Percentiles rank a stretch among this genome's conserved stretches.
Evolutionary conservation across 768 basidiomycete species (phyloP).

Genomic region (Thelephora aurantiotincta): DNA sequence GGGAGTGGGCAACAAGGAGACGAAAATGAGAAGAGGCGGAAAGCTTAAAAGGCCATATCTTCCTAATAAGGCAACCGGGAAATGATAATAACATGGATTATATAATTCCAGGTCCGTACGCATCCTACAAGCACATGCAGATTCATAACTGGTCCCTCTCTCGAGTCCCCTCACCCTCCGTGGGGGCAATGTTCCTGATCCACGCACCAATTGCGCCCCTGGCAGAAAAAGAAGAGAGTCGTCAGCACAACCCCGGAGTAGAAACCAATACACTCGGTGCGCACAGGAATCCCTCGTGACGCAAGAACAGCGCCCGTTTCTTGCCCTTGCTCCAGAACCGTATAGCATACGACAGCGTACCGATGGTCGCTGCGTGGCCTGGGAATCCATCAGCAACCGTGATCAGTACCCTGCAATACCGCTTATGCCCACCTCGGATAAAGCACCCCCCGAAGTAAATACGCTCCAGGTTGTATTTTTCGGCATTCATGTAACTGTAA

Average conservation of each 20-base stretch:
- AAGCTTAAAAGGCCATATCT: not conserved
- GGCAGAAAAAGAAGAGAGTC: slow-evolving; percentile 7
- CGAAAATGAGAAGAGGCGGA: slow-evolving; percentile 6
- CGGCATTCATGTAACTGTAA: slow-evolving; percentile 96
- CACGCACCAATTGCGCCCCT: slow-evolving; percentile 94
- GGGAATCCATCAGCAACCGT: slow-evolving; percentile 7
- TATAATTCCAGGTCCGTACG: too few species aligned
- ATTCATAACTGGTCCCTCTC: not conserved
- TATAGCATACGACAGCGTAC: slow-evolving; percentile 96
- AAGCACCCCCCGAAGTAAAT: slow-evolving; percentile 99
- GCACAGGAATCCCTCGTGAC: slow-evolving; percentile 96
- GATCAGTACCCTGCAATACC: slow-evolving; percentile 6
- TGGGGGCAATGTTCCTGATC: slow-evolving; percentile 84
- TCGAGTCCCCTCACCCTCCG: slow-evolving; percentile 13
- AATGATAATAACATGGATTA: too few species aligned
- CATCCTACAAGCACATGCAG: not conserved
- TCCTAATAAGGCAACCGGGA: too few species aligned
- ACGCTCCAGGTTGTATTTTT: slow-evolving; percentile 90
- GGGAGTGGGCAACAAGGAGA: slow-evolving; percentile 7
- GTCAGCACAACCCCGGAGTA: not conserved
- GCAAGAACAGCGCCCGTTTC: slow-evolving; percentile 89
- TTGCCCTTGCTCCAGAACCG: slow-evolving; percentile 99
- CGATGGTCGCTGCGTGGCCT: slow-evolving; percentile 96
- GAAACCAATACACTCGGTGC: slow-evolving; percentile 19
- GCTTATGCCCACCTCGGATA: slow-evolving; percentile 64